Evolutionary conservation across 2,329 filamentous ascomycete genomes (phyloP).

Genomic region (Tolypocladium pustulatum): DNA sequence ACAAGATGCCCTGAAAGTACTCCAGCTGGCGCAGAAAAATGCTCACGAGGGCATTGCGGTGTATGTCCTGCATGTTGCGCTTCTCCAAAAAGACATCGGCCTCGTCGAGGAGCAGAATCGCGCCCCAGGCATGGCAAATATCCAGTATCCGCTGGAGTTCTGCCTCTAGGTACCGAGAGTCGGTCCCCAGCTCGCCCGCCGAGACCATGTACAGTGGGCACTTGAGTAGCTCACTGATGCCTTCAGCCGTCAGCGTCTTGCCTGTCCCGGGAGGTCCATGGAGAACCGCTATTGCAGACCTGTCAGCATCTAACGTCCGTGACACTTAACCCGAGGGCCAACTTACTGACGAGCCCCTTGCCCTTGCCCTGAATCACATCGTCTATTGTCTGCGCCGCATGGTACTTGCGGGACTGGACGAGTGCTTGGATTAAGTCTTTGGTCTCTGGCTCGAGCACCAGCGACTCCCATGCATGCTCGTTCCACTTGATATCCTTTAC

Average conservation of each 20-base stretch:
- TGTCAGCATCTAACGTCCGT: background rate
- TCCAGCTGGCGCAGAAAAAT: constrained; percentile 81
- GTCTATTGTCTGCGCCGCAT: constrained; percentile 71
- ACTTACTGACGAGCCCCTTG: constrained; percentile 62
- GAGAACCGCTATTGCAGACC: constrained; percentile 44
- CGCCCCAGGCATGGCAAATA: constrained; percentile 78
- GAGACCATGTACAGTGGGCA: constrained; percentile 77
- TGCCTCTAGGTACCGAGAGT: constrained; percentile 60
- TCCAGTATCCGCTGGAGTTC: constrained; percentile 79
- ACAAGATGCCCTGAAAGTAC: constrained; percentile 86
- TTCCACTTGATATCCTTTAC: constrained; percentile 80
- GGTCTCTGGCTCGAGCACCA: constrained; percentile 57
- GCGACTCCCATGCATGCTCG: constrained; percentile 66
- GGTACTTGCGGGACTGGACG: constrained; percentile 75
- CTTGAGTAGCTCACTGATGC: constrained; percentile 72
- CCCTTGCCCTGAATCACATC: constrained; percentile 78
- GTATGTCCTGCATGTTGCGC: constrained; percentile 71
- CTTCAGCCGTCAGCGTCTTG: constrained; percentile 81
- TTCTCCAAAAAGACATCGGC: constrained; percentile 79
- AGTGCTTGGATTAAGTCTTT: constrained; percentile 63
- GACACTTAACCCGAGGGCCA: background rate
- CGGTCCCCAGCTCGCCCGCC: constrained; percentile 72
- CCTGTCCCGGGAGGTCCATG: constrained; percentile 81
- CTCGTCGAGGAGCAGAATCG: constrained; percentile 76
- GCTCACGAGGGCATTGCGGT: constrained; percentile 75